Base-by-base conservation (phyloP, 1,284 basidiomycete species). In the Rhizoctonia solani region DNA sequence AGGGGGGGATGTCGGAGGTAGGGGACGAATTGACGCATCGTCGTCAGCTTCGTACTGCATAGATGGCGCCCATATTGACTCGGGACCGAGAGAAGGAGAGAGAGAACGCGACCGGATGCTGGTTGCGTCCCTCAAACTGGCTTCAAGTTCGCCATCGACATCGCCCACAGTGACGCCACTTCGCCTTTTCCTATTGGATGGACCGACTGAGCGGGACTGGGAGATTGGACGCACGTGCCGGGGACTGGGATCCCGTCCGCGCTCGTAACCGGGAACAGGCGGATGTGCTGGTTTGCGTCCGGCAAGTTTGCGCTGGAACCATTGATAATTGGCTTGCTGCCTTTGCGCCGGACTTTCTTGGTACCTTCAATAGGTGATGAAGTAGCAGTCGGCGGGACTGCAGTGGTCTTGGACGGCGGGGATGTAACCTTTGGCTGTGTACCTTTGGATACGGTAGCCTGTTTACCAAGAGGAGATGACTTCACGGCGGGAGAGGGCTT, bases 291-390 rank as follows among this genome's bases (percentile, higher is more conserved):
- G 49, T 54, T 65, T 52, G 54, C 61, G 47, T 46, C 89, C 88
- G 23, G 84, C 87, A 16, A 95, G 81, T 77, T 95, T 95, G 71
- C 92, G 86, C 72, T 93, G 89, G 72, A 95, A 87, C 93, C 93
- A 95, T 92, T 91, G 74, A 95, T 88, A 72, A 95, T 88, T 2
- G 93, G 93, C 76, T 93, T 92, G 75, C 90, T 88, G 9, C 30
- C 53, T 42, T 68, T 70, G 44, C 61, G 55, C 42, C 70, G 68
- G 19, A 69, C 61, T 68, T 69, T 69, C 50, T 65, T 65, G 13
- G 44, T 49, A 16, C 23, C 50, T 29, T 65, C 61, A 2, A n/a
- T 37, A n/a, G 32, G 42, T 9, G 19, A 19, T 46, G 44, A 46
- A 21, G 50, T 16, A 11, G 44, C 44, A 21, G 61, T 44, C 11